These are phyloP conservation scores for Penicillium goetzii DNA, from an alignment of 495 filamentous ascomycete genomes.

Conservation along the genomic window DNA sequence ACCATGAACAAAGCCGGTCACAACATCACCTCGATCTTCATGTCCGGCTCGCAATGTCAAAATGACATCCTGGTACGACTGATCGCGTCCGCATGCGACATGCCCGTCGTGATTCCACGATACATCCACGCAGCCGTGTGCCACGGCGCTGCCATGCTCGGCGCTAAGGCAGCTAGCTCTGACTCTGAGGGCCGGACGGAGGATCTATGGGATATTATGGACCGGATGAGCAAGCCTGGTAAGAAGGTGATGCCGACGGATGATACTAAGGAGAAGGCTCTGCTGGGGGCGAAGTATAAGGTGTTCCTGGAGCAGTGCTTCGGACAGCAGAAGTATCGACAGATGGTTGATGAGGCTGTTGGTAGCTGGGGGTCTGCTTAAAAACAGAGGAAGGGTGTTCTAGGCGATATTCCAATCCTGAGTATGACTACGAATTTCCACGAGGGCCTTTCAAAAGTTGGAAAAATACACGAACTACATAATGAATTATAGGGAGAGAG, in stretches of 20 bases:
- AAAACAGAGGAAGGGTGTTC: background rate
- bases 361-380: slow-evolving; percentile 39
- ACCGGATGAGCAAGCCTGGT: slow-evolving; percentile 94
- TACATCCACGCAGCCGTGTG: slow-evolving; percentile 97
- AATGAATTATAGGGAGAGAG: background rate
- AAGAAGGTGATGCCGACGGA: slow-evolving; percentile 72
- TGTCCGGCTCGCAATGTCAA: slow-evolving; percentile 97
- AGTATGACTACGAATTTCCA: background rate
- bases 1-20: slow-evolving; percentile 88
- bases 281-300: slow-evolving; percentile 84
- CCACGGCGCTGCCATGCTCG: slow-evolving; percentile 95
- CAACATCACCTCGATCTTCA: slow-evolving; percentile 87
- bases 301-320: slow-evolving; percentile 67
- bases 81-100: slow-evolving; percentile 85
- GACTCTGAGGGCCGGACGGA: slow-evolving; percentile 77
- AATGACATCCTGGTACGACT: slow-evolving; percentile 89
- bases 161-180: slow-evolving; percentile 87
- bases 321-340: slow-evolving; percentile 61
- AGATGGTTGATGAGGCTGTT: slow-evolving; percentile 66
- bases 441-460: background rate
- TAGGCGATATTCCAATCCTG: background rate
- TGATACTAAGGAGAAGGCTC: slow-evolving; percentile 71
- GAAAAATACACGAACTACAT: slow-evolving; percentile 2
- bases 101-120: slow-evolving; percentile 88
- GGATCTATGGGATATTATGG: slow-evolving; percentile 94